Conservation (phyloP, 2,329 filamentous ascomycete genomes). For the Bipolaris oryzae region DNA sequence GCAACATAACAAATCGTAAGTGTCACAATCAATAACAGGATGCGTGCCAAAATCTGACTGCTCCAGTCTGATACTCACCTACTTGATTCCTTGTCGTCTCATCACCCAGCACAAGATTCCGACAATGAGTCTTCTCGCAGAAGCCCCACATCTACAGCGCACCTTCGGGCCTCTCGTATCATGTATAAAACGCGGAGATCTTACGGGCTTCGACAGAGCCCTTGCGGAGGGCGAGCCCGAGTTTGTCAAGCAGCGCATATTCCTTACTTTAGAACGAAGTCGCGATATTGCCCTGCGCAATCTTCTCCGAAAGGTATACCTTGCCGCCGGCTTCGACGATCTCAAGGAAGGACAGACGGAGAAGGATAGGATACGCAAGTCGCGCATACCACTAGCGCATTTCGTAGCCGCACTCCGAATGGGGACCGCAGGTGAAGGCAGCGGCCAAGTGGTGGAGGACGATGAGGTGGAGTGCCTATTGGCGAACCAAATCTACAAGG, state of each 20-base stretch:
- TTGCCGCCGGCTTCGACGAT: constrained; percentile 79
- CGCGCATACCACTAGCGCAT: constrained; percentile 79
- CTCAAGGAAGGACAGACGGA: constrained; percentile 69
- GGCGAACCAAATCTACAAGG: constrained; percentile 98
- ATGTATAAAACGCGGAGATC: constrained; percentile 82
- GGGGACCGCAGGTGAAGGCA: constrained; percentile 62
- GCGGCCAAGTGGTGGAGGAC: constrained; percentile 69
- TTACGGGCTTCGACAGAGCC: constrained; percentile 82
- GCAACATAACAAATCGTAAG: constrained; percentile 76
- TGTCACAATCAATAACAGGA: constrained; percentile 39
- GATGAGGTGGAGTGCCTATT: constrained; percentile 96
- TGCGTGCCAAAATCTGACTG: constrained; percentile 12
- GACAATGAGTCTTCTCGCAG: constrained; percentile 70
- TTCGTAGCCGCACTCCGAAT: constrained; percentile 85
- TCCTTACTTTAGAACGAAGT: constrained; percentile 89
- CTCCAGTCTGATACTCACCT: constrained; percentile 82
- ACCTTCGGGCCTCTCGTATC: constrained; percentile 78
- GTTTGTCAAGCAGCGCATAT: constrained; percentile 91
- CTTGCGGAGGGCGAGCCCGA: constrained; percentile 84
- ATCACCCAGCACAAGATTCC: constrained; percentile 87
- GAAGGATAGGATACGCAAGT: constrained; percentile 67
- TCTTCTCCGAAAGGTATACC: constrained; percentile 86
- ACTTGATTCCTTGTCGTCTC: constrained; percentile 91
- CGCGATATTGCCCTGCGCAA: constrained; percentile 93
- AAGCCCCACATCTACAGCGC: constrained; percentile 75